A percentile compares a stretch with the other conserved stretches of the same genome.
Evolutionary conservation across 2,329 filamentous ascomycete genomes (phyloP).

Genomic region (Alternaria sp.): DNA sequence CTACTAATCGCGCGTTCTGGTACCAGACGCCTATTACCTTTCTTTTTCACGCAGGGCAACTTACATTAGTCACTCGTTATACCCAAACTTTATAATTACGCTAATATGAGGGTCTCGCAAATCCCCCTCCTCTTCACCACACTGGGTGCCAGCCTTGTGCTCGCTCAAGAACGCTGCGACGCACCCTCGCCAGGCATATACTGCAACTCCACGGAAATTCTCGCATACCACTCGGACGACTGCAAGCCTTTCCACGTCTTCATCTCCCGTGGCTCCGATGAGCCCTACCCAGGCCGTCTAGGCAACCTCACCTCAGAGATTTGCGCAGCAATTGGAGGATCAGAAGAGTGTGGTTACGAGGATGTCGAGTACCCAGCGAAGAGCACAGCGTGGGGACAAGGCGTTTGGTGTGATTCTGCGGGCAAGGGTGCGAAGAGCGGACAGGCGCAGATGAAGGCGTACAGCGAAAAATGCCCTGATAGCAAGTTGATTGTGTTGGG

Average conservation of each 20-base stretch:
- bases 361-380: constrained; percentile 41
- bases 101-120: constrained; percentile 25
- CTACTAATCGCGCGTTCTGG: background rate
- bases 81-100: background rate
- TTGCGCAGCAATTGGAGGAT: constrained; percentile 28
- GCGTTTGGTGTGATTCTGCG: constrained; percentile 40
- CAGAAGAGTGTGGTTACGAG: constrained; percentile 35
- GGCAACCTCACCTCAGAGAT: constrained; percentile 35
- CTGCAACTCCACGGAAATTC: constrained; percentile 38
- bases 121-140: constrained; percentile 17
- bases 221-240: constrained; percentile 29
- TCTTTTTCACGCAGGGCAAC: background rate
- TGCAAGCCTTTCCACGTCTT: constrained; percentile 41
- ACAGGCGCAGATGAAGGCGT: constrained; percentile 37
- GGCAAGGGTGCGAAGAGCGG: constrained; percentile 32
- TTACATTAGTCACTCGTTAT: constrained; percentile 13
- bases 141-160: constrained; percentile 19
- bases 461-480: constrained; percentile 37
- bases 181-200: constrained; percentile 28
- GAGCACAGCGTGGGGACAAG: constrained; percentile 34
- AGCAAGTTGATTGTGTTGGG: constrained; percentile 40
- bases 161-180: constrained; percentile 37
- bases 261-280: constrained; percentile 40
- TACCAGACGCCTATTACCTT: background rate
- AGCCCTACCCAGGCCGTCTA: constrained; percentile 39